Evolutionary conservation across 2,329 filamentous ascomycete genomes (phyloP).

Genomic region (Scedosporium dehoogii): DNA sequence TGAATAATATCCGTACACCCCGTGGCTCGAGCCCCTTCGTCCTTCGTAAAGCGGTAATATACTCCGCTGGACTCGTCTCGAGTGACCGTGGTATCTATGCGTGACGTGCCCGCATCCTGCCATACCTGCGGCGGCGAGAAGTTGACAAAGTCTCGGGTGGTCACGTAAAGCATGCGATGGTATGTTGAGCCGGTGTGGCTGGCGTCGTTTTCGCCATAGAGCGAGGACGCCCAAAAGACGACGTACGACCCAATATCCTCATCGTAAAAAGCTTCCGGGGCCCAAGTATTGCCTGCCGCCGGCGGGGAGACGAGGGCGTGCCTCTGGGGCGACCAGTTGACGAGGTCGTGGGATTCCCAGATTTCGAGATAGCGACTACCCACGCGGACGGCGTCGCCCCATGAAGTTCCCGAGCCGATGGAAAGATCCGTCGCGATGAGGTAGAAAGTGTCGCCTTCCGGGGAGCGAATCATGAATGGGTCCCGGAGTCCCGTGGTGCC

Average conservation of each 20-base stretch:
- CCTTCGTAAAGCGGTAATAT: slow-evolving; percentile 46
- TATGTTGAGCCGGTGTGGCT: slow-evolving; percentile 32
- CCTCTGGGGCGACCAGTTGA: slow-evolving; percentile 40
- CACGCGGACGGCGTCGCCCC: slow-evolving; percentile 33
- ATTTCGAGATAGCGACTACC: slow-evolving; percentile 42
- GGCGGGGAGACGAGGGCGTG: slow-evolving; percentile 37
- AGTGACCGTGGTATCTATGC: slow-evolving; percentile 43
- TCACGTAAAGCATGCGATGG: slow-evolving; percentile 42
- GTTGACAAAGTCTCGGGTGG: slow-evolving; percentile 38
- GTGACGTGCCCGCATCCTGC: slow-evolving; percentile 40
- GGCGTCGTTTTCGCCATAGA: slow-evolving; percentile 30
- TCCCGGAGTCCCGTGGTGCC: slow-evolving; percentile 41
- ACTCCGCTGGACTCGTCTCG: slow-evolving; percentile 20
- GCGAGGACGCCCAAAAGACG: slow-evolving; percentile 34
- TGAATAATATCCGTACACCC: slow-evolving; percentile 46
- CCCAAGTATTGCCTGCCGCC: slow-evolving; percentile 43
- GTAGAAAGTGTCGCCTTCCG: slow-evolving; percentile 39
- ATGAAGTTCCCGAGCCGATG: slow-evolving; percentile 43
- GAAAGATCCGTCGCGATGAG: slow-evolving; percentile 42
- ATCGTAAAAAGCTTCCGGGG: slow-evolving; percentile 41
- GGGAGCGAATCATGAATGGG: slow-evolving; percentile 41
- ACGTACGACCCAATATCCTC: slow-evolving; percentile 28
- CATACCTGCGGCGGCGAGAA: slow-evolving; percentile 36
- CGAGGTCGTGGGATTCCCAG: slow-evolving; percentile 41
- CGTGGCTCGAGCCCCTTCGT: slow-evolving; percentile 36